Evolutionary conservation across 345 rosid genomes (phyloP).

Genomic region (Litchi chinensis): DNA sequence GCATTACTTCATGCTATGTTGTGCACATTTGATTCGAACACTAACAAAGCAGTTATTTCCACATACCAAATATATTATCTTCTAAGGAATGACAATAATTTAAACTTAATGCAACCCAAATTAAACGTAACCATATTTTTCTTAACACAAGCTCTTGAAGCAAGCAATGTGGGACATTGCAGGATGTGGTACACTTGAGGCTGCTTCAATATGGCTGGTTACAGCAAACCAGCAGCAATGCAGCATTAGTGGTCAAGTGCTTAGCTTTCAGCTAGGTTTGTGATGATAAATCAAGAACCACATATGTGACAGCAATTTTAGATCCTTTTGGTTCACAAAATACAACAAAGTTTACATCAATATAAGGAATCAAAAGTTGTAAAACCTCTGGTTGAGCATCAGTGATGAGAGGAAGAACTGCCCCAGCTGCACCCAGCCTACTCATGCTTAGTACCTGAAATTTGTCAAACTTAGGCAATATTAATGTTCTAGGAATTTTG

Average conservation of each 20-base stretch:
- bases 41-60: too few relatives aligned
- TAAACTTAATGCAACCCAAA: background rate
- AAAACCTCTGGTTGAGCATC: constrained; percentile 44
- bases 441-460: constrained; percentile 59
- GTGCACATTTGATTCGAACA: background rate
- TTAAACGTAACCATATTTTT: background rate
- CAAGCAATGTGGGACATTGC: background rate
- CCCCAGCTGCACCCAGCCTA: constrained; percentile 55
- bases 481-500: background rate
- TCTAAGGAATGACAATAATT: background rate
- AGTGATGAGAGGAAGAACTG: constrained; percentile 49
- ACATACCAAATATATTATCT: background rate
- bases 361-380: background rate
- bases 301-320: background rate
- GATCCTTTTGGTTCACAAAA: background rate
- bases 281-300: background rate
- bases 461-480: background rate
- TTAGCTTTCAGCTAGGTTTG: background rate
- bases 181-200: background rate
- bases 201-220: background rate
- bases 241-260: background rate
- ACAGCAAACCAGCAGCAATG: background rate
- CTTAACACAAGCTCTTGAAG: too few relatives aligned
- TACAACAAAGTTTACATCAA: background rate
- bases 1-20: background rate